phyloP scores from a whole-genome alignment of 2,329 filamentous ascomycete species.

The Xylaria arbuscula region DNA sequence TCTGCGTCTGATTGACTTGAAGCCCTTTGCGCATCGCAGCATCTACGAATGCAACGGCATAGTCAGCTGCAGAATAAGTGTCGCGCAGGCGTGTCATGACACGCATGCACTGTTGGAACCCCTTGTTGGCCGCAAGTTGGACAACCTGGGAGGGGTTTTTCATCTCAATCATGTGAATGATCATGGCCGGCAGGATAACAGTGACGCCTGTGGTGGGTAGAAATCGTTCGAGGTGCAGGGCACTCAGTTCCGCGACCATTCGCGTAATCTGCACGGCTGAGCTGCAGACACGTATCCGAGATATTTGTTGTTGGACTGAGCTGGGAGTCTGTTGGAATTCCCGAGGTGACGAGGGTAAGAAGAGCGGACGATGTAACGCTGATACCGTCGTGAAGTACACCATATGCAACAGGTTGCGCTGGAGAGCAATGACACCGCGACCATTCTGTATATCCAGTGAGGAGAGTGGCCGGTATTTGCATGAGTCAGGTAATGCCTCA shows the following conservation, averaged over 20 bases:
- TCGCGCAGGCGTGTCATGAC: conserved; percentile 89
- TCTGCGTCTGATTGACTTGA: conserved; percentile 29
- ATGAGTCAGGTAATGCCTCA: conserved; percentile 75
- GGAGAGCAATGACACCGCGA: conserved; percentile 70
- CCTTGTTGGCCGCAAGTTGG: conserved; percentile 77
- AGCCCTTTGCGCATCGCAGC: conserved; percentile 82
- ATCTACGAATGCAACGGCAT: conserved; percentile 94
- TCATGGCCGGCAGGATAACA: conserved; percentile 89
- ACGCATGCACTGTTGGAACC: conserved; percentile 92
- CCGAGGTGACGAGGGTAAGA: conserved; percentile 77
- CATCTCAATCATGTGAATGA: conserved; percentile 92
- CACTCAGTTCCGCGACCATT: conserved; percentile 81
- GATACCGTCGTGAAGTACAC: conserved; percentile 92
- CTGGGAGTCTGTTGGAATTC: conserved; percentile 65
- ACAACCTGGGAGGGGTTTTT: conserved; percentile 81
- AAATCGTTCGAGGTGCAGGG: conserved; percentile 77
- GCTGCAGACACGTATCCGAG: conserved; percentile 82
- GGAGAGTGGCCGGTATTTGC: conserved; percentile 71
- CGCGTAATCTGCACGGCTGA: conserved; percentile 87
- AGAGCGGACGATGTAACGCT: conserved; percentile 89
- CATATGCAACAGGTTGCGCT: conserved; percentile 91
- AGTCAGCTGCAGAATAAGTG: conserved; percentile 93
- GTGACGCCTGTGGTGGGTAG: conserved; percentile 92
- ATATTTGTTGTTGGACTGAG: conserved; percentile 85
- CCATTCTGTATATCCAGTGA: conserved; percentile 69